Evolutionary conservation across 768 basidiomycete species (phyloP).

Genomic region (Boletus edulis): DNA sequence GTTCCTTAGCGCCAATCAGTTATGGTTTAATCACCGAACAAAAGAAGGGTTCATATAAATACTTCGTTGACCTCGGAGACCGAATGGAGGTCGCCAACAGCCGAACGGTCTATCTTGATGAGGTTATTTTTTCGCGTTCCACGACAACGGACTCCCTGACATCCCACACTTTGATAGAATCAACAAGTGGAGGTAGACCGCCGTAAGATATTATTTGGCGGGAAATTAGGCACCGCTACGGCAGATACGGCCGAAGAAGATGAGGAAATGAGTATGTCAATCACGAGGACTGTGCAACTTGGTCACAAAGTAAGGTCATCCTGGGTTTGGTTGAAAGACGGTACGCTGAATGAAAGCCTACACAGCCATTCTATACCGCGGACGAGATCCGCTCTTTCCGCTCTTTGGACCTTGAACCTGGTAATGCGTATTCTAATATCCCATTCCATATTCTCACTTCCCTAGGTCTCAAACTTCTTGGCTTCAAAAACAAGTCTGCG

Average conservation of each 20-base stretch:
- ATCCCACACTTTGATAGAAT: constrained; percentile 16
- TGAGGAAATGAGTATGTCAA: constrained; percentile 38
- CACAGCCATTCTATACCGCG: constrained; percentile 78
- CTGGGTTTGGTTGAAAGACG: background rate
- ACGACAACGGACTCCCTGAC: background rate
- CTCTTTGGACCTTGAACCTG: constrained; percentile 74
- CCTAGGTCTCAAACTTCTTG: constrained; percentile 84
- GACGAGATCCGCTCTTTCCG: constrained; percentile 82
- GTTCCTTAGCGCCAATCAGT: constrained; percentile 38
- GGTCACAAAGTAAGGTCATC: constrained; percentile 46
- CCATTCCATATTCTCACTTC: background rate
- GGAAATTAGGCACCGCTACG: constrained; percentile 37
- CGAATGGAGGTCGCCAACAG: constrained; percentile 72
- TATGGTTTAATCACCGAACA: constrained; percentile 90
- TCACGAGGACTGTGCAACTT: constrained; percentile 43
- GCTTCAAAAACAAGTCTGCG: constrained; percentile 75
- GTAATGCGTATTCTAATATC: constrained; percentile 36
- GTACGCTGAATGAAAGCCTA: constrained; percentile 3
- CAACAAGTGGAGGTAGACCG: constrained; percentile 29
- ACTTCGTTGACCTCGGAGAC: constrained; percentile 78
- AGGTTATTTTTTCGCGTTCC: constrained; percentile 35
- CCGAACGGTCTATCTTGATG: constrained; percentile 74
- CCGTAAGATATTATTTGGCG: constrained; percentile 29
- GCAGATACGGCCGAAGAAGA: constrained; percentile 30
- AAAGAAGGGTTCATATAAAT: constrained; percentile 77